Evolutionary conservation across 345 rosid genomes (phyloP).

Genomic region (Cochlearia excelsa): DNA sequence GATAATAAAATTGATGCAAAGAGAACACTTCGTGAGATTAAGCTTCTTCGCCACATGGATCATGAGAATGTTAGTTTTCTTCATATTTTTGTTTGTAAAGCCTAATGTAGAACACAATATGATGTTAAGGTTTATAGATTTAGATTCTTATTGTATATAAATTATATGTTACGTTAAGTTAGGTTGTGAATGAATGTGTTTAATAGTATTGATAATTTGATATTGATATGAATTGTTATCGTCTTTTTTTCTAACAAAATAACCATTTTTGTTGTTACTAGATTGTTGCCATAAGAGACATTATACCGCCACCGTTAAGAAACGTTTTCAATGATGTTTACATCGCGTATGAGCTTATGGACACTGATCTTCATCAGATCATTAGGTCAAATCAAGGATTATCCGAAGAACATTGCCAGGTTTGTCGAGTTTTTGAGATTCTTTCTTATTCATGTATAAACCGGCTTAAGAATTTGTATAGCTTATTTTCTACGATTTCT

Average conservation of each 20-base stretch:
- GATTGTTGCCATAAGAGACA: conserved; percentile 99
- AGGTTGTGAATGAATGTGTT: too few species aligned
- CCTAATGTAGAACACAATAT: not conserved
- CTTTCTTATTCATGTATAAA: conserved; percentile 1
- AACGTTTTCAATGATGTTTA: conserved; percentile 86
- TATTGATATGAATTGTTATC: too few species aligned
- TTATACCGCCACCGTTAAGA: conserved; percentile 89
- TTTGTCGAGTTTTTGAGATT: conserved; percentile 30
- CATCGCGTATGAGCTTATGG: conserved; percentile 52
- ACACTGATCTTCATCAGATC: conserved; percentile 61
- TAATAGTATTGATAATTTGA: too few species aligned
- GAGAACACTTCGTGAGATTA: conserved; percentile 98
- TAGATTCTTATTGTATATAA: too few species aligned
- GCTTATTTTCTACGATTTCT: not conserved
- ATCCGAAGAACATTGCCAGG: conserved; percentile 98
- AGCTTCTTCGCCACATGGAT: conserved; percentile 98
- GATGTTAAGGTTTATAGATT: not conserved
- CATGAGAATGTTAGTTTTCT: conserved; percentile 78
- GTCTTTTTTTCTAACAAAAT: not conserved
- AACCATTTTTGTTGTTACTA: conserved; percentile 30
- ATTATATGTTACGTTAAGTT: too few species aligned
- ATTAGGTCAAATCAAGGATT: conserved; percentile 84
- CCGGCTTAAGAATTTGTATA: not conserved
- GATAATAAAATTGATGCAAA: conserved; percentile 96
- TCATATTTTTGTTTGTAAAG: not conserved